These are phyloP conservation scores for Lyophyllum shimeji DNA, from an alignment of 768 basidiomycete species.

Conservation along the genomic window DNA sequence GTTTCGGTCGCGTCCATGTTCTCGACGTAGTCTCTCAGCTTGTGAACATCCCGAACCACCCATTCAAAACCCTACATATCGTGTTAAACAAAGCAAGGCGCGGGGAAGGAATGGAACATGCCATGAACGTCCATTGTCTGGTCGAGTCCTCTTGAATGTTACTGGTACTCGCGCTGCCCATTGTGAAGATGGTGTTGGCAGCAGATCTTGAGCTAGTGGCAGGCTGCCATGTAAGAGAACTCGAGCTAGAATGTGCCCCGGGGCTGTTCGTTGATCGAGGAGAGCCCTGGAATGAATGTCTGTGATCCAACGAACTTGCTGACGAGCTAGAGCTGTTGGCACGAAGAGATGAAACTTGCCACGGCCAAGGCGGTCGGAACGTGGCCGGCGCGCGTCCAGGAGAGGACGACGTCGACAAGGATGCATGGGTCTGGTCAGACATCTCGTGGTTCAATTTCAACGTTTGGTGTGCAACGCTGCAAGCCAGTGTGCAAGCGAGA, in stretches of 20 bases:
- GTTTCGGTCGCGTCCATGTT: constrained; percentile 26
- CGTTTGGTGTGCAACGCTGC: too few relatives aligned
- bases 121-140: constrained; percentile 67
- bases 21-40: constrained; percentile 60
- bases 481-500: too few relatives aligned
- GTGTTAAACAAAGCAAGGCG: constrained; percentile 1
- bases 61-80: constrained; percentile 67
- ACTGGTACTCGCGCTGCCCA: constrained; percentile 18
- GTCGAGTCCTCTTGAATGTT: constrained; percentile 44
- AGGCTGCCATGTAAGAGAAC: constrained; percentile 28
- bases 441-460: constrained; percentile 19
- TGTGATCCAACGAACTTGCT: constrained; percentile 16
- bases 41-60: constrained; percentile 57
- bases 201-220: constrained; percentile 20
- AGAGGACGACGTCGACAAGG: constrained; percentile 41
- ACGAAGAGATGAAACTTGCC: constrained; percentile 33
- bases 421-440: constrained; percentile 38
- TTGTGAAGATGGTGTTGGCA: constrained; percentile 19
- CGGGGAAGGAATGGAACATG: constrained; percentile 24
- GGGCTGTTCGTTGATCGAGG: constrained; percentile 12
- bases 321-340: constrained; percentile 13
- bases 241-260: constrained; percentile 25
- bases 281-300: constrained; percentile 10
- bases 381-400: constrained; percentile 49
- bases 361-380: constrained; percentile 60